These are phyloP conservation scores for Kodamaea leandrae DNA, from an alignment of 805 yeast genomes.

Conservation along the genomic window DNA sequence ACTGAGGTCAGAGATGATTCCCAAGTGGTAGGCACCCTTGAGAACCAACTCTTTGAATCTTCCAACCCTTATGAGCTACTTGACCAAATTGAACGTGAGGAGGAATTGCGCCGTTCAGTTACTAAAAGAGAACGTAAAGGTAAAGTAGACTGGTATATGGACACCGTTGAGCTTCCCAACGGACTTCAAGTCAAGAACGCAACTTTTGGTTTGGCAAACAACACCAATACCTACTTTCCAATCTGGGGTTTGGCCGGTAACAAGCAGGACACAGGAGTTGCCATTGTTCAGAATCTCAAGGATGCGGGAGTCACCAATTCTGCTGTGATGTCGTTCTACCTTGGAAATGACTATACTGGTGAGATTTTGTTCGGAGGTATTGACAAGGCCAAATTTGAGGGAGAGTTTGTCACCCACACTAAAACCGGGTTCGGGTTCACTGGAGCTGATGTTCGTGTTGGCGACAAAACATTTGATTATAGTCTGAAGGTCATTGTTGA, in stretches of 20 bases:
- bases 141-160: neutral
- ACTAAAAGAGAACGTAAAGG: too few relatives aligned
- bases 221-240: neutral
- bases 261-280: neutral
- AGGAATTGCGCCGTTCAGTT: too few relatives aligned
- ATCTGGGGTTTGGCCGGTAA: neutral
- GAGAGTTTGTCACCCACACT: conserved; percentile 27
- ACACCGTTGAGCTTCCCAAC: neutral
- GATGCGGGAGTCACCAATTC: conserved; percentile 25
- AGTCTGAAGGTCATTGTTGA: neutral
- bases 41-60: too few relatives aligned
- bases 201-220: neutral
- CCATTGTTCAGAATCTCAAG: conserved; percentile 51
- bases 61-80: too few relatives aligned
- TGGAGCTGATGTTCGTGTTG: neutral
- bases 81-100: too few relatives aligned
- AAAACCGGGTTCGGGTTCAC: neutral
- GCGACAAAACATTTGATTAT: neutral
- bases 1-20: too few relatives aligned
- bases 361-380: conserved; percentile 68
- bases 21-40: too few relatives aligned
- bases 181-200: neutral
- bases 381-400: conserved; percentile 60
- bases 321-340: conserved; percentile 55
- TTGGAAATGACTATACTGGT: conserved; percentile 42